These are phyloP conservation scores for Chimonanthus salicifolius DNA, from an alignment of 164 flowering plant species.

Conservation along the genomic window DNA sequence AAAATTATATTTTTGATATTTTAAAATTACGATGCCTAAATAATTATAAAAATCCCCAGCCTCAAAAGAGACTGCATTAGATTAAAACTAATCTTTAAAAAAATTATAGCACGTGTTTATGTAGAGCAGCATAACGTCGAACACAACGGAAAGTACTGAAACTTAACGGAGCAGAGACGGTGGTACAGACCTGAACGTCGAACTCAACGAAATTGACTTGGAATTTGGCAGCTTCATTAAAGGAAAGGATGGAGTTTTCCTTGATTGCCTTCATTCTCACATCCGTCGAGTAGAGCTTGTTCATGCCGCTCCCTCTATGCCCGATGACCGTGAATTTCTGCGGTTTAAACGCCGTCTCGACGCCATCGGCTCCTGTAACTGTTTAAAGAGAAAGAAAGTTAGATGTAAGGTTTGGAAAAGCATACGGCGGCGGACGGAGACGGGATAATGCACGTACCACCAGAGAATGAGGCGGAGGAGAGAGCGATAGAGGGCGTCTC, in stretches of 20 bases:
- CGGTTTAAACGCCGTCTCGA: constrained; percentile 9
- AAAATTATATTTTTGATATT: too few relatives aligned
- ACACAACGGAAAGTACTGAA: background rate
- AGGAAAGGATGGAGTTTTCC: constrained; percentile 72
- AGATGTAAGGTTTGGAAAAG: background rate
- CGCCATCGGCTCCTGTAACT: constrained; percentile 17
- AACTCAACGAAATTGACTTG: constrained; percentile 72
- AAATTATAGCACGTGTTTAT: too few relatives aligned
- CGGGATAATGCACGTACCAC: constrained; percentile 13
- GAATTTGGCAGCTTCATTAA: constrained; percentile 52
- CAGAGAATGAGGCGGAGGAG: constrained; percentile 18
- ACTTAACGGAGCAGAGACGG: background rate
- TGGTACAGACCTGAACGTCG: constrained; percentile 69
- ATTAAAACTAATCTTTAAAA: too few relatives aligned
- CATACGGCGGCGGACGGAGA: background rate
- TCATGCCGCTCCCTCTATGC: constrained; percentile 89
- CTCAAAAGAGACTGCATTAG: too few relatives aligned
- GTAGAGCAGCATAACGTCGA: background rate
- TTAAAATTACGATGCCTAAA: too few relatives aligned
- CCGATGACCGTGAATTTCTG: constrained; percentile 65
- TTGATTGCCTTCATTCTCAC: constrained; percentile 56
- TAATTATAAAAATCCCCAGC: too few relatives aligned
- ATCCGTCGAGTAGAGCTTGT: constrained; percentile 54
- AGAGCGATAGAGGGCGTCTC: constrained; percentile 29
- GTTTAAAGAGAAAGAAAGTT: background rate